phyloP scores from a whole-genome alignment of 1,284 basidiomycete genomes.

The Ceratobasidium sp. region DNA sequence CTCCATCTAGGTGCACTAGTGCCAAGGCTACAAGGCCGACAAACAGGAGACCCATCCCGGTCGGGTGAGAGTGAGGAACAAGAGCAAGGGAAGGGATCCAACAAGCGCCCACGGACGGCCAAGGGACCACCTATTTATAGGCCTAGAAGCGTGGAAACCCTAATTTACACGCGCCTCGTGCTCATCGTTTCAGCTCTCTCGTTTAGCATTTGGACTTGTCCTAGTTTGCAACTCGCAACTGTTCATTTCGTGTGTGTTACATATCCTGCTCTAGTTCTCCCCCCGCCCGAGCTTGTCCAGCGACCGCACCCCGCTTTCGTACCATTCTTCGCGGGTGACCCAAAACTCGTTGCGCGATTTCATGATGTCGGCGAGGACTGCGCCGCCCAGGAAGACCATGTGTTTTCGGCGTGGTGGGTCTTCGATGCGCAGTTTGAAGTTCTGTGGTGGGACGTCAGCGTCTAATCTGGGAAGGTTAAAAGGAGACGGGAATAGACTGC shows the following conservation, averaged over 20 bases:
- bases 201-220: too few relatives aligned
- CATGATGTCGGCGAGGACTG: constrained; percentile 98
- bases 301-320: constrained; percentile 85
- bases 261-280: constrained; percentile 60
- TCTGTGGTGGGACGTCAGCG: constrained; percentile 64
- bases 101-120: neutral
- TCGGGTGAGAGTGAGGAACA: neutral
- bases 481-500: constrained; percentile 32
- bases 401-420: constrained; percentile 98
- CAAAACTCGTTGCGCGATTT: constrained; percentile 95
- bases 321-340: constrained; percentile 94
- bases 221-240: neutral
- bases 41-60: neutral
- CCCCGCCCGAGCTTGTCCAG: constrained; percentile 86
- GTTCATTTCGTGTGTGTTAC: constrained; percentile 8
- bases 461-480: neutral
- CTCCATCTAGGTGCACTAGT: neutral
- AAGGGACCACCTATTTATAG: constrained; percentile 4
- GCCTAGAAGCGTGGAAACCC: constrained; percentile 7
- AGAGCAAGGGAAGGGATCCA: neutral
- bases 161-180: constrained; percentile 22
- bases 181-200: too few relatives aligned
- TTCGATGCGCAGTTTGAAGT: constrained; percentile 99
- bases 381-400: constrained; percentile 99
- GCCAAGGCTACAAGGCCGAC: neutral